phyloP scores from a whole-genome alignment of 306 rosid genomes.

The Cyamopsis tetragonoloba region DNA sequence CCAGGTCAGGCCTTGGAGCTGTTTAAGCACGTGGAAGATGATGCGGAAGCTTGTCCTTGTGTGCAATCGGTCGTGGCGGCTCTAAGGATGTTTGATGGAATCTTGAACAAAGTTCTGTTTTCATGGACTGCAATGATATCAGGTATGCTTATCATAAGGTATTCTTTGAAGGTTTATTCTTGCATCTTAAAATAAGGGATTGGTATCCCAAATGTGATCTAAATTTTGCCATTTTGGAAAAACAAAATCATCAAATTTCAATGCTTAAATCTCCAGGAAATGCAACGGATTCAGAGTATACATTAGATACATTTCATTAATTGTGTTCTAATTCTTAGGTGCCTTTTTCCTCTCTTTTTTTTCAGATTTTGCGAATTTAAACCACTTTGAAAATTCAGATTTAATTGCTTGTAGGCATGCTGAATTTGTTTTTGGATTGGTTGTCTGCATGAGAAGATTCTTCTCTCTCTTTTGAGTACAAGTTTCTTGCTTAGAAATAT shows the following conservation, averaged over 20 bases:
- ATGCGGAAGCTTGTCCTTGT: not conserved
- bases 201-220: conserved; percentile 27
- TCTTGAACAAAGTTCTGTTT: conserved; percentile 23
- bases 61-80: not conserved
- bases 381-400: conserved; percentile 17
- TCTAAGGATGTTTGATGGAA: conserved; percentile 15
- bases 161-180: conserved; percentile 25
- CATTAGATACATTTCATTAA: too few species aligned
- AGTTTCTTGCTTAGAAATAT: not conserved
- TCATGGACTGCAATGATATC: conserved; percentile 35
- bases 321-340: too few species aligned
- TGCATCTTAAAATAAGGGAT: conserved; percentile 1
- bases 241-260: too few species aligned
- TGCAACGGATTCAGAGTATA: too few species aligned
- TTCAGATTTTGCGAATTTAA: too few species aligned
- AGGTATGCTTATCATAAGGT: conserved; percentile 18
- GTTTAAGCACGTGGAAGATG: conserved; percentile 6
- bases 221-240: too few species aligned
- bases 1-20: conserved; percentile 32
- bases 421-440: not conserved
- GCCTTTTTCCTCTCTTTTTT: too few species aligned
- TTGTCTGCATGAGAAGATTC: not conserved
- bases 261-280: too few species aligned
- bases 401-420: conserved; percentile 26
- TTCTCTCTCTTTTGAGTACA: not conserved